These are phyloP conservation scores for Arabidopsis lyrata DNA, from an alignment of 441 rosid species.

Conservation along the genomic window DNA sequence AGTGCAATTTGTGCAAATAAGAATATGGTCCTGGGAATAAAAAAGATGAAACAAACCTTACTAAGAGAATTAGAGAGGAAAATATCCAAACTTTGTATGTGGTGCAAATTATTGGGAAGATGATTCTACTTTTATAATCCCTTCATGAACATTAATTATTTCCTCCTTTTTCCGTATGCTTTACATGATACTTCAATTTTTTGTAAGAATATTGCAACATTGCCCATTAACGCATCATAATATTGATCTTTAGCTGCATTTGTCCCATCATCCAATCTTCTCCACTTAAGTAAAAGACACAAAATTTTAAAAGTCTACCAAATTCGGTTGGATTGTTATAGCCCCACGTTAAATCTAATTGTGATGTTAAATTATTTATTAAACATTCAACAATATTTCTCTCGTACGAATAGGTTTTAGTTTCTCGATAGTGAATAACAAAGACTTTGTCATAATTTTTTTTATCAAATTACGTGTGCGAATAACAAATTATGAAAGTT, in stretches of 20 bases:
- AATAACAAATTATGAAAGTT: not conserved
- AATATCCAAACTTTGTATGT: constrained; percentile 6
- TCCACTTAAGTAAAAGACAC: constrained; percentile 24
- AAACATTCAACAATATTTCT: not conserved
- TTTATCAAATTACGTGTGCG: not conserved
- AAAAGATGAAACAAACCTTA: constrained; percentile 24
- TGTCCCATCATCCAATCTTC: constrained; percentile 36
- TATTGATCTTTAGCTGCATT: constrained; percentile 18
- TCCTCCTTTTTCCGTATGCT: not conserved
- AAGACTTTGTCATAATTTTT: not conserved
- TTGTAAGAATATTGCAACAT: constrained; percentile 29
- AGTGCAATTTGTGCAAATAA: constrained; percentile 13
- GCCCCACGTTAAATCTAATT: constrained; percentile 8
- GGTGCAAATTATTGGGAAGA: constrained; percentile 36
- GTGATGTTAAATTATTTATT: constrained; percentile 11
- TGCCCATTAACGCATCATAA: constrained; percentile 22
- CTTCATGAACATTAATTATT: constrained; percentile 7
- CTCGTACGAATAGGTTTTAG: not conserved
- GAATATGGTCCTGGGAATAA: constrained; percentile 29
- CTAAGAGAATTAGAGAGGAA: constrained; percentile 6
- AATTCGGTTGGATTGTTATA: constrained; percentile 10
- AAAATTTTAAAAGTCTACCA: not conserved
- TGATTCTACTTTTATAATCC: constrained; percentile 29
- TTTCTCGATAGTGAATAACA: not conserved
- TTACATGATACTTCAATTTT: not conserved